Evolutionary conservation across 495 filamentous ascomycete species (phyloP), one percentile per base, ranked within the genome.

Genomic region (Parathielavia hyrcaniae): DNA sequence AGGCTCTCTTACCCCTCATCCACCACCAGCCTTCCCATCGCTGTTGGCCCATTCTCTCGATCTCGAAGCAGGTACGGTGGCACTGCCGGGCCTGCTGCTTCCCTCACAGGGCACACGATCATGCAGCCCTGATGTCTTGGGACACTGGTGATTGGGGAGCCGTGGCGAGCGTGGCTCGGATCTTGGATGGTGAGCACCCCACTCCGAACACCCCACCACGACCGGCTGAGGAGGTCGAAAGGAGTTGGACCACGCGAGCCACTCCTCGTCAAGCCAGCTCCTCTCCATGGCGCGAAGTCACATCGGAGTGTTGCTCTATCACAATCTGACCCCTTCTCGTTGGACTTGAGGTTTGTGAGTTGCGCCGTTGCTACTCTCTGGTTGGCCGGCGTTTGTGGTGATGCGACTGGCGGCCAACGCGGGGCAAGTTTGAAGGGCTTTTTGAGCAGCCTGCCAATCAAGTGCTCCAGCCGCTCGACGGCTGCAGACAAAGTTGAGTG

Each of bases 41-140:
- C 3, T 17, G 16, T 20, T 36, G 53, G 52, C 47, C 58, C 48
- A 36, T 26, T 23, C 51, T 34, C 6, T 26, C 20, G 38, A 17
- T 46, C 56, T 41, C 35, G 49, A 64, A 60, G 61, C 61, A 64
- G 61, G 61, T 64, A 64, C 61, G 39, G 57, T 50, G 51, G 19
- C 40, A 36, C 58, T 45, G 38, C 50, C 44, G 17, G 43, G 43
- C 43, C 45, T 49, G 35, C 43, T 47, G 41, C 39, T 52, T 39
- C 23, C 43, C 53, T 55, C 52, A 44, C 40, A 45, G 35, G 52
- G 38, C 50, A 32, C 38, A 30, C 13, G 10, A 40, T 32, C 49
- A 46, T 55, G 53, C 53, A 36, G 17, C 53, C 22, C 53, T 30
- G 41, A 46, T 43, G n/a, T 12, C 30, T 17, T 30, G 53, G 53